Conservation (phyloP, 257 asterid genomes). For the Craterostigma plantagineum region DNA sequence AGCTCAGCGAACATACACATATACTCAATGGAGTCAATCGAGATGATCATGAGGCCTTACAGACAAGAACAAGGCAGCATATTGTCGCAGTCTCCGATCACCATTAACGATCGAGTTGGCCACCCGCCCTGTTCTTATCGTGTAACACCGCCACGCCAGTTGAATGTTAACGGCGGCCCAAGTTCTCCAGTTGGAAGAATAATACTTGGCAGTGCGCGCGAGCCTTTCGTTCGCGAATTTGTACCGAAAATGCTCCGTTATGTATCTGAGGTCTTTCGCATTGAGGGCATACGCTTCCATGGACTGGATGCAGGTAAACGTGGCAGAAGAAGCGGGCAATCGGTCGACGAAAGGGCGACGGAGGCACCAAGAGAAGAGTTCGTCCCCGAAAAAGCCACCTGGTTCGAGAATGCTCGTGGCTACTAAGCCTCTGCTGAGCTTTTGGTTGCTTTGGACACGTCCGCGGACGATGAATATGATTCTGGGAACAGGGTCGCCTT, state of each 20-base stretch:
- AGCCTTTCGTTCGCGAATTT: conserved; percentile 42
- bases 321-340: conserved; percentile 49
- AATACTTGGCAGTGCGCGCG: conserved; percentile 26
- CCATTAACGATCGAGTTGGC: background rate
- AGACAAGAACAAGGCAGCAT: conserved; percentile 49
- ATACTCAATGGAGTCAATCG: conserved; percentile 24
- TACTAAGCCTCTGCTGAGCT: conserved; percentile 25
- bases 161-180: conserved; percentile 63
- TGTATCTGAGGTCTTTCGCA: conserved; percentile 29
- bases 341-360: conserved; percentile 42
- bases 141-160: conserved; percentile 36
- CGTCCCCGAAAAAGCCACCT: conserved; percentile 56
- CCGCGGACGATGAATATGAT: conserved; percentile 43
- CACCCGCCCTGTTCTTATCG: conserved; percentile 14
- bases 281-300: conserved; percentile 38
- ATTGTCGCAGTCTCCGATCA: conserved; percentile 34
- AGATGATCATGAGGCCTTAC: conserved; percentile 61
- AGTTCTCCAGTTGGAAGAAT: conserved; percentile 59
- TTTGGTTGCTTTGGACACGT: conserved; percentile 32
- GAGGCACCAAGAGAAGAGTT: conserved; percentile 53
- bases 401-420: conserved; percentile 32
- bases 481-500: conserved; percentile 55
- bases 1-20: too few relatives aligned
- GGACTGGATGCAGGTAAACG: conserved; percentile 30
- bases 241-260: conserved; percentile 46